These are phyloP conservation scores for Eucalyptus sideroxylon DNA, from an alignment of 345 rosid species.

Conservation along the genomic window DNA sequence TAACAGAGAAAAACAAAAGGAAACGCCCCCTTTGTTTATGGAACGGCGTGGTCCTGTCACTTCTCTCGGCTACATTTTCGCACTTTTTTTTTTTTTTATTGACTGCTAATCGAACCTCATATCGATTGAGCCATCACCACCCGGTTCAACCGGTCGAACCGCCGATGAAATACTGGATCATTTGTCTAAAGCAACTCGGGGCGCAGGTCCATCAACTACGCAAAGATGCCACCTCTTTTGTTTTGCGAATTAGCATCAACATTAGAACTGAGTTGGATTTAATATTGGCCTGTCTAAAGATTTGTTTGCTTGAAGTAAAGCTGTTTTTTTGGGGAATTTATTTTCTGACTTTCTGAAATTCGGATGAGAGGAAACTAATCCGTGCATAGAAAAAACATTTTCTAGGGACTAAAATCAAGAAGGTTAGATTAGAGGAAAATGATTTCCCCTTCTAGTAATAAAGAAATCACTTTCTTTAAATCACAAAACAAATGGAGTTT, in stretches of 20 bases:
- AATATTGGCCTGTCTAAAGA: fast-evolving
- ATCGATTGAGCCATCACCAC: neutral
- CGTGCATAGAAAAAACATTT: neutral
- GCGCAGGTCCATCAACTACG: fast-evolving
- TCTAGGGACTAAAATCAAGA: neutral
- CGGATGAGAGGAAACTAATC: neutral
- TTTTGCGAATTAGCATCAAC: neutral
- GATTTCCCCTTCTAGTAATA: fast-evolving
- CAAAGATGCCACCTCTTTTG: neutral
- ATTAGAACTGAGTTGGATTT: neutral
- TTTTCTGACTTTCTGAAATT: neutral
- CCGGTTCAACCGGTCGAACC: neutral
- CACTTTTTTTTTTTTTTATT: neutral
- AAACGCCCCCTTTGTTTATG: neutral
- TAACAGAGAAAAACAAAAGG: neutral
- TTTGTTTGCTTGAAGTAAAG: too few relatives aligned
- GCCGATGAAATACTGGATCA: neutral
- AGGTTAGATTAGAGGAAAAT: neutral
- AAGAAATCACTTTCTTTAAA: neutral
- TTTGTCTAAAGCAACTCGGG: neutral
- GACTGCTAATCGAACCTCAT: neutral
- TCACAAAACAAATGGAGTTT: neutral
- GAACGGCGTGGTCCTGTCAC: neutral
- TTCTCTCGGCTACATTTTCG: neutral
- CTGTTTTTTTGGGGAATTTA: neutral